phyloP scores from a whole-genome alignment of 2,329 filamentous ascomycete genomes.

The Daldinia sp. region DNA sequence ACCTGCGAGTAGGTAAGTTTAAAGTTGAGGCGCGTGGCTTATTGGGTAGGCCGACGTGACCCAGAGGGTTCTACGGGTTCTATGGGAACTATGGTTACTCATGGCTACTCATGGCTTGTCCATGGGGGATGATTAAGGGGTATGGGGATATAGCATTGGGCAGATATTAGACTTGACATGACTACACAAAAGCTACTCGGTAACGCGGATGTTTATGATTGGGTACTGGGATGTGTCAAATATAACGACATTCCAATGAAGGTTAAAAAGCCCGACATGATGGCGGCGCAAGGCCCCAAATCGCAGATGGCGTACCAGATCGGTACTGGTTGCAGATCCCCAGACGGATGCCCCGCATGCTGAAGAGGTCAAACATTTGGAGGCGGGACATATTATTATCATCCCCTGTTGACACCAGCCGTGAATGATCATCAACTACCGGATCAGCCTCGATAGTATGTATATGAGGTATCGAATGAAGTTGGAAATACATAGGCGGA shows the following conservation, averaged over 20 bases:
- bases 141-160: background rate
- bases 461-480: background rate
- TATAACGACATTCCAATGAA: slow-evolving; percentile 33
- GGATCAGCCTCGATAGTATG: slow-evolving; percentile 5
- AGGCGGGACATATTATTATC: slow-evolving; percentile 17
- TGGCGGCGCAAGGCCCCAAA: slow-evolving; percentile 23
- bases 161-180: background rate
- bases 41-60: slow-evolving; percentile 33
- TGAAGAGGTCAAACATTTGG: slow-evolving; percentile 9
- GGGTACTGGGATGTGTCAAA: slow-evolving; percentile 6
- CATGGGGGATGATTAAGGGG: slow-evolving; percentile 2
- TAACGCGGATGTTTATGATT: slow-evolving; percentile 31
- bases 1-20: slow-evolving; percentile 14
- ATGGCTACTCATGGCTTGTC: no score
- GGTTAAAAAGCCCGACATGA: slow-evolving; percentile 32
- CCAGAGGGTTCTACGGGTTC: slow-evolving; percentile 24
- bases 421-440: slow-evolving; percentile 16
- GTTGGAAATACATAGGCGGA: slow-evolving; percentile 31
- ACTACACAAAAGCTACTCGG: background rate
- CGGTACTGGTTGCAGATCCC: slow-evolving; percentile 37
- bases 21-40: slow-evolving; percentile 32
- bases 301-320: slow-evolving; percentile 28
- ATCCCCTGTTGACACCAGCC: no score
- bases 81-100: slow-evolving; percentile 12
- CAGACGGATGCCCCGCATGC: slow-evolving; percentile 31